A percentile compares a stretch with the other conserved stretches of the same genome.
Evolutionary conservation across 371 early-diverging fungal species (phyloP).

Genomic region (Mortierella sp.): DNA sequence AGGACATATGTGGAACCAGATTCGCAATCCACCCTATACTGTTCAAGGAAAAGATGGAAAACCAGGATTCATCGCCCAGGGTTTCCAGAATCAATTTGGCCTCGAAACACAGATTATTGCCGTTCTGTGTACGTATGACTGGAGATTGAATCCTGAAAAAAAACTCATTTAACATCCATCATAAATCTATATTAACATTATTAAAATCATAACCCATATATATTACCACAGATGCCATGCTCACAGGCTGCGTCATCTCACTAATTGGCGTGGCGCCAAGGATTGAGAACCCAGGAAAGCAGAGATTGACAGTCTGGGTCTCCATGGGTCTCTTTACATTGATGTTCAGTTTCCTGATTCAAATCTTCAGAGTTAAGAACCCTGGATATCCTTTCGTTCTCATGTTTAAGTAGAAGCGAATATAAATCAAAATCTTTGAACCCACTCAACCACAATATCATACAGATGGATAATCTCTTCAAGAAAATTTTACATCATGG

Average conservation of each 20-base stretch:
- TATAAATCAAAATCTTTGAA: no score
- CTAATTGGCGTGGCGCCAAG: slow-evolving; percentile 58
- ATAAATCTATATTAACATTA: not conserved
- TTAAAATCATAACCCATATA: not conserved
- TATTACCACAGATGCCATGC: slow-evolving; percentile 29
- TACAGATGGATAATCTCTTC: no score
- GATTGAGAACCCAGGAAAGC: slow-evolving; percentile 55
- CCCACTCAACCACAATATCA: no score
- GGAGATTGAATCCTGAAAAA: not conserved
- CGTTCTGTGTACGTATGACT: slow-evolving; percentile 73
- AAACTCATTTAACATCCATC: not conserved
- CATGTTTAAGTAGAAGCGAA: slow-evolving; percentile 57
- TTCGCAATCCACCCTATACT: slow-evolving; percentile 81
- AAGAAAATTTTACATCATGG: no score
- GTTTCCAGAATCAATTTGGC: slow-evolving; percentile 83
- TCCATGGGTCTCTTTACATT: slow-evolving; percentile 66
- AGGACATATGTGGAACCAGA: slow-evolving; percentile 93
- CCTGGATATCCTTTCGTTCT: slow-evolving; percentile 83
- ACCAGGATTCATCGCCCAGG: slow-evolving; percentile 74
- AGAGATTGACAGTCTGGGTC: slow-evolving; percentile 69
- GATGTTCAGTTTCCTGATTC: slow-evolving; percentile 73
- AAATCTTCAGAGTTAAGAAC: slow-evolving; percentile 79
- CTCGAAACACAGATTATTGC: slow-evolving; percentile 85
- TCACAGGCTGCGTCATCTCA: slow-evolving; percentile 34
- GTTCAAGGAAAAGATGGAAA: slow-evolving; percentile 69